Conservation (phyloP, 148 eudicot genomes). For the Oxyria digyna region DNA sequence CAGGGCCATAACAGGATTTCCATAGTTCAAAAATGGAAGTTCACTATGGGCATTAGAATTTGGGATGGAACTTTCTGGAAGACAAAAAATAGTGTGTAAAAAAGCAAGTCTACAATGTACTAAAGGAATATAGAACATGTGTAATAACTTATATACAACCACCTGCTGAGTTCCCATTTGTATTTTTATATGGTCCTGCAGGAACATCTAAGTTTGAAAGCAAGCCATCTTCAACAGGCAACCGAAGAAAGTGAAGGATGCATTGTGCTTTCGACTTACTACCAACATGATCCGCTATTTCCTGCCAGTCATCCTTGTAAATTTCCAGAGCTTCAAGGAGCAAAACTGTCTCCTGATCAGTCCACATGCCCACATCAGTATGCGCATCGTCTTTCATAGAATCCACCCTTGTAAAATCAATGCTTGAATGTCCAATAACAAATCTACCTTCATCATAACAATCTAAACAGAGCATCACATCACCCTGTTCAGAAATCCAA, state of each 20-base stretch:
- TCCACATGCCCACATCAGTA: constrained; percentile 73
- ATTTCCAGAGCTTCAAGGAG: constrained; percentile 82
- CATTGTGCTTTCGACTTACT: constrained; percentile 94
- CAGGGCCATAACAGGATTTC: constrained; percentile 82
- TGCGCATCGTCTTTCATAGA: constrained; percentile 43
- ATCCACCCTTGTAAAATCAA: constrained; percentile 59
- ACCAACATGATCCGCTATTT: constrained; percentile 87
- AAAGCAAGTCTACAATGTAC: constrained; percentile 2
- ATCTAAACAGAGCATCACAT: constrained; percentile 58
- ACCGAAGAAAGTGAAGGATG: constrained; percentile 80
- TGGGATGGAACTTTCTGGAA: constrained; percentile 30
- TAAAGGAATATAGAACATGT: neutral
- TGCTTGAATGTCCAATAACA: constrained; percentile 81
- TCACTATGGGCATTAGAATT: constrained; percentile 33
- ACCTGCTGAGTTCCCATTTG: constrained; percentile 57
- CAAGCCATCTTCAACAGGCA: constrained; percentile 62
- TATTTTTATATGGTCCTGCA: constrained; percentile 27
- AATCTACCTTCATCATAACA: constrained; percentile 75
- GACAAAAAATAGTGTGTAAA: constrained; percentile 6
- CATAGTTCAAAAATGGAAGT: constrained; percentile 65
- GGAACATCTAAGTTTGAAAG: constrained; percentile 58
- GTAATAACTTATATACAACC: neutral
- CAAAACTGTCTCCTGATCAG: constrained; percentile 71
- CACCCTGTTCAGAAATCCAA: constrained; percentile 38
- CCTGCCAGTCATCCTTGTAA: constrained; percentile 69